Evolutionary conservation across 1,284 basidiomycete species (phyloP), one percentile per base, ranked within the genome.

Genomic region (Afroboletus lepidellus): DNA sequence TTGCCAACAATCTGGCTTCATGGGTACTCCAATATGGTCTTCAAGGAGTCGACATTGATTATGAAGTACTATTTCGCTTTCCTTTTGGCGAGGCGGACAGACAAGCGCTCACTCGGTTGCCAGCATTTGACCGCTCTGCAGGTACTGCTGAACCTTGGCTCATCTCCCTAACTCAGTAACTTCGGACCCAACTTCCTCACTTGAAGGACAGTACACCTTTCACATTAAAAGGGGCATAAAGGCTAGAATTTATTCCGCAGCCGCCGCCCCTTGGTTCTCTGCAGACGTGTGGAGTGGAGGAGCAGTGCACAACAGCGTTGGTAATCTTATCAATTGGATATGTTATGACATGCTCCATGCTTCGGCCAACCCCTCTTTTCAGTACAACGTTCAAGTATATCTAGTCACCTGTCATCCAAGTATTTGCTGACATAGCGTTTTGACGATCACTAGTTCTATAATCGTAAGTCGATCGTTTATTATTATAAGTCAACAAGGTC

Each of bases 321-420:
- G 50, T 11, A 0, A 5, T 27, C 9, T 51, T 30, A 51, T 47
- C 20, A 44, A 51, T 30, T 51, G 44, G 38, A 45, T 48, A n/a
- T 32, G 50, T 48, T 11, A 8, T 36, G 16, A 23, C 1, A 5
- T 36, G 13, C 9, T 7, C 2, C 5, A 18, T 20, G 36, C 25
- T 24, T 11, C 30, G 20, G n/a, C 45, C 48, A 38, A 48, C 16
- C 7, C 3, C n/a, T 23, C 23, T 4, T 21, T 5, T 27, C 23
- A 51, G 50, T 51, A 41, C 25, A 48, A 51, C 45, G 5, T 51
- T 36, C 50, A 51, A 25, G 50, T 51, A 41, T 8, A 29, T 11
- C 4, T 3, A 32, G 2, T 7, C 16, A 11, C 9, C 36, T 23
- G 2, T 23, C 21, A 2, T 8, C 2, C 8, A 6, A 13, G 13